phyloP scores from a whole-genome alignment of 2,329 filamentous ascomycete species.

The Xylariaceae sp. region DNA sequence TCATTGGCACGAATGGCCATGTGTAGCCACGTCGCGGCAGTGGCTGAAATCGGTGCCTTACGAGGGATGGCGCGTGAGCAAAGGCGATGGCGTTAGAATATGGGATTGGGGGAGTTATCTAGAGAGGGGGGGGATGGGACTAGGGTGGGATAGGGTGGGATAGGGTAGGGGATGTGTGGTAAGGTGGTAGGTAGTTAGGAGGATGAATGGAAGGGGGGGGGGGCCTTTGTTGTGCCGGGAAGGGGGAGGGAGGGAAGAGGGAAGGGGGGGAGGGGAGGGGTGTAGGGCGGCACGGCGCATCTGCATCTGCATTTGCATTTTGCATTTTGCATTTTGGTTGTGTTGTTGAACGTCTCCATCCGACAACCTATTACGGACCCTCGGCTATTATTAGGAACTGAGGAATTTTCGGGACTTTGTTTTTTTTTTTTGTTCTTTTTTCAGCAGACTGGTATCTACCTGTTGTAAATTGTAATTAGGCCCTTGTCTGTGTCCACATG shows the following conservation, averaged over 20 bases:
- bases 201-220: background rate
- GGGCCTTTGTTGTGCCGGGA: background rate
- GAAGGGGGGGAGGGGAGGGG: background rate
- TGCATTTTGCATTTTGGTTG: too few species aligned
- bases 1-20: constrained; percentile 2
- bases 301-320: background rate
- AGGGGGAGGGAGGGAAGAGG: too few species aligned
- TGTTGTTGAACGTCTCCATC: background rate
- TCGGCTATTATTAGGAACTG: constrained; percentile 14
- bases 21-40: constrained; percentile 9
- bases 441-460: too few species aligned
- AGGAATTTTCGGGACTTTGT: background rate
- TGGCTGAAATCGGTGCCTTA: constrained; percentile 10
- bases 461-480: too few species aligned
- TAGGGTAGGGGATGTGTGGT: too few species aligned
- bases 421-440: too few species aligned
- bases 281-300: constrained; percentile 12
- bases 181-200: too few species aligned
- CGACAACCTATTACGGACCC: background rate
- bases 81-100: background rate
- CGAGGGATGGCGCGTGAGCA: constrained; percentile 6
- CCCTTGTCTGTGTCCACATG: too few species aligned
- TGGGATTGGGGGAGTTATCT: too few species aligned
- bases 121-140: too few species aligned
- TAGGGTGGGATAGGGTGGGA: too few species aligned